These are phyloP conservation scores for Mycena sp. DNA, from an alignment of 1,284 basidiomycete species.

Conservation along the genomic window DNA sequence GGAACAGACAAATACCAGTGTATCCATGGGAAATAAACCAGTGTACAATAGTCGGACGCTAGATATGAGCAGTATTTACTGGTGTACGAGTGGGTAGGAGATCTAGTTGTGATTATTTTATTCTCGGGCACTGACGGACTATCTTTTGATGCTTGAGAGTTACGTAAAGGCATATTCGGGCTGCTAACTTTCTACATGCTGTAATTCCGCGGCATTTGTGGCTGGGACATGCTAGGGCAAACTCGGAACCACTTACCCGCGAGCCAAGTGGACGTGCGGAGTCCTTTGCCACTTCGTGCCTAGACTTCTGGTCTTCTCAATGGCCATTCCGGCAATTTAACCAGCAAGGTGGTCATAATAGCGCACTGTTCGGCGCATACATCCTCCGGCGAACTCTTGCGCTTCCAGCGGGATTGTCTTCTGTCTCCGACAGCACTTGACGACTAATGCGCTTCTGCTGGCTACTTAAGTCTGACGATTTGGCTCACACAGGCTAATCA, in stretches of 20 bases:
- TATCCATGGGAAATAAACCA: slow-evolving; percentile 15
- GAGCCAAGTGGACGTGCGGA: slow-evolving; percentile 23
- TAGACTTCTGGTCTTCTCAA: slow-evolving; percentile 22
- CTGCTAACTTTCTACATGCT: background rate
- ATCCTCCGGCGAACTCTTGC: slow-evolving; percentile 18
- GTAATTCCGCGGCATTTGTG: slow-evolving; percentile 22
- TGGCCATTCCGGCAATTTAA: slow-evolving; percentile 10
- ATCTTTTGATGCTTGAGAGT: background rate
- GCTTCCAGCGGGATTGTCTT: slow-evolving; percentile 30
- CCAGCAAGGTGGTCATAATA: slow-evolving; percentile 10
- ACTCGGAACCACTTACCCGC: slow-evolving; percentile 19
- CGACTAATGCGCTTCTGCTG: slow-evolving; percentile 22
- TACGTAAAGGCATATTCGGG: slow-evolving; percentile 13
- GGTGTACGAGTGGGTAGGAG: slow-evolving; percentile 28
- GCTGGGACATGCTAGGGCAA: slow-evolving; percentile 8
- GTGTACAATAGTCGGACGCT: slow-evolving; percentile 29
- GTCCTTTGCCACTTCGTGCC: slow-evolving; percentile 20
- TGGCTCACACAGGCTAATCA: slow-evolving; percentile 38
- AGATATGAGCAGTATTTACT: slow-evolving; percentile 30
- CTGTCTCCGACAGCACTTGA: slow-evolving; percentile 22
- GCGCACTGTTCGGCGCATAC: slow-evolving; percentile 15
- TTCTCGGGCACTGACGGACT: slow-evolving; percentile 16
- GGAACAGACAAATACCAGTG: slow-evolving; percentile 16
- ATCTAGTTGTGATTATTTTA: slow-evolving; percentile 31
- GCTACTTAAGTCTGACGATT: slow-evolving; percentile 33